phyloP scores from a whole-genome alignment of 1,284 basidiomycete genomes.

The Tranzscheliella williamsii region DNA sequence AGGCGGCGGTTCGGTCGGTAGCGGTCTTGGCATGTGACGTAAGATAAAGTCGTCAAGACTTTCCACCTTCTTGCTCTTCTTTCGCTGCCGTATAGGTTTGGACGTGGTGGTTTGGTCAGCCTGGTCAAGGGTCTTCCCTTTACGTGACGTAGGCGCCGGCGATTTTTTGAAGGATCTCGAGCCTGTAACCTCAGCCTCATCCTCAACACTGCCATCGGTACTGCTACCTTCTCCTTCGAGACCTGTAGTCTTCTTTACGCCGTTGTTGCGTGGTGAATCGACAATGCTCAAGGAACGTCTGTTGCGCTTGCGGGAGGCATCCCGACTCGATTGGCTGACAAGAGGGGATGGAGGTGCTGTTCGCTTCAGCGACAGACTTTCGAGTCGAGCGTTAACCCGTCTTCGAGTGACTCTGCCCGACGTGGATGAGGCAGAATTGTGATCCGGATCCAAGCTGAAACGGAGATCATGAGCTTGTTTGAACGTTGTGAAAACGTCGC shows the following conservation, averaged over 20 bases:
- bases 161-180: too few species aligned
- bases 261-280: too few species aligned
- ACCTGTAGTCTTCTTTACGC: too few species aligned
- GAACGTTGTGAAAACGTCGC: conserved; percentile 45
- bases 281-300: conserved; percentile 22
- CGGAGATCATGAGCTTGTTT: conserved; percentile 37
- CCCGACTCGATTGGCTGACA: not conserved
- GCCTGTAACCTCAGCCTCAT: too few species aligned
- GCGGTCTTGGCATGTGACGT: conserved; percentile 15
- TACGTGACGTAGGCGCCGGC: too few species aligned
- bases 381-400: conserved; percentile 29
- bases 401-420: conserved; percentile 37
- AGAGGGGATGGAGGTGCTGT: conserved; percentile 10
- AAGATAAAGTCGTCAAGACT: conserved; percentile 22
- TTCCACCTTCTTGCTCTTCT: conserved; percentile 31
- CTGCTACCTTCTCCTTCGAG: too few species aligned
- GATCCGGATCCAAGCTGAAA: conserved; percentile 19
- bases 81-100: too few species aligned
- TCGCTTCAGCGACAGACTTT: conserved; percentile 34
- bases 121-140: too few species aligned
- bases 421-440: conserved; percentile 5
- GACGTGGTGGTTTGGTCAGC: too few species aligned
- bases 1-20: conserved; percentile 32
- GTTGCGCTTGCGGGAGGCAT: not conserved
- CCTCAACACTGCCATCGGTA: too few species aligned